These are phyloP conservation scores for Nicotiana tabacum DNA, from an alignment of 257 asterid genomes.

Conservation along the genomic window DNA sequence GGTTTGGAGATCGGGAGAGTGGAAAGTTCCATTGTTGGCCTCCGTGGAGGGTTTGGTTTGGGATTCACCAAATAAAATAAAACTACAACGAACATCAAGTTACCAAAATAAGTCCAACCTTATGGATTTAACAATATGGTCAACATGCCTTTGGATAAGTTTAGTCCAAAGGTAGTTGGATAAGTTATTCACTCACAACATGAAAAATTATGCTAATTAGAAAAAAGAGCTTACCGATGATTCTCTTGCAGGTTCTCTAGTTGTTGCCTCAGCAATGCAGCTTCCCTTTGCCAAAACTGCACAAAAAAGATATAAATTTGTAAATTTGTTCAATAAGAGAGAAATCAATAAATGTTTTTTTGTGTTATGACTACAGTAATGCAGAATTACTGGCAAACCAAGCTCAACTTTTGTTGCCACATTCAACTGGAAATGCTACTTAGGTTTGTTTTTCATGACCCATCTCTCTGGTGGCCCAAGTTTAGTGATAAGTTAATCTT, in stretches of 20 bases:
- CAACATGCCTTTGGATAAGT: neutral
- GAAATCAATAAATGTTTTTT: neutral
- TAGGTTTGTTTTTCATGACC: neutral
- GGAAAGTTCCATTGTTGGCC: neutral
- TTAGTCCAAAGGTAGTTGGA: neutral
- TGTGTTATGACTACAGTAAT: neutral
- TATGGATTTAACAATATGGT: neutral
- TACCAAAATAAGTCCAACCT: neutral
- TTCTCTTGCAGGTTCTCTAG: constrained; percentile 56
- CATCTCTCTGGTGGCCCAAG: neutral
- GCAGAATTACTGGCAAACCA: neutral
- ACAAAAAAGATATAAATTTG: neutral
- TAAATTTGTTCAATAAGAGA: neutral
- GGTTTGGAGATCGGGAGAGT: neutral
- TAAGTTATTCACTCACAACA: neutral
- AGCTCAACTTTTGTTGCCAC: neutral
- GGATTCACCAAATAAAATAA: neutral
- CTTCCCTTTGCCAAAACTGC: constrained; percentile 78
- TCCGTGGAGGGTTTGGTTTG: neutral
- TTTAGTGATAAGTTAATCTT: neutral
- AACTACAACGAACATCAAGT: neutral
- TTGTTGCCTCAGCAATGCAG: constrained; percentile 51
- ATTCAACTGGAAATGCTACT: neutral
- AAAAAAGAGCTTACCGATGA: constrained; percentile 38
- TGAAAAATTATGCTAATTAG: neutral